phyloP scores from a whole-genome alignment of 805 yeast genomes.

The Ogataea paraovalis region DNA sequence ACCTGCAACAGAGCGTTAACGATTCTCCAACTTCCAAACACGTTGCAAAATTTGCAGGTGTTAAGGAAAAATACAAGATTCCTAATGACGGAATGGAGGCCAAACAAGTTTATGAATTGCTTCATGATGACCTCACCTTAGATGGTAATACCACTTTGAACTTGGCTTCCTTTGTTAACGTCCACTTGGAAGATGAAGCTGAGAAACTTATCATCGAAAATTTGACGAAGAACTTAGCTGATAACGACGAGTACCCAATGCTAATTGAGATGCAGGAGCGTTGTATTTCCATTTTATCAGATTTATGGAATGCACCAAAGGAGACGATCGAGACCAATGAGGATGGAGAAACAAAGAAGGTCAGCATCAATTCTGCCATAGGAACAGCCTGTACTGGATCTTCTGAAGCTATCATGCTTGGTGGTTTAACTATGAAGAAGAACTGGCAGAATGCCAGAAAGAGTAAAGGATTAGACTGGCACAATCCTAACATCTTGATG shows the following conservation, averaged over 20 bases:
- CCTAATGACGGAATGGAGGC: constrained; percentile 54
- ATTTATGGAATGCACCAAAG: constrained; percentile 75
- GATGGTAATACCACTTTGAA: constrained; percentile 85
- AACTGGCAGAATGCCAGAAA: constrained; percentile 72
- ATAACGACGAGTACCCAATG: constrained; percentile 90
- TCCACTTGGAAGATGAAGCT: constrained; percentile 54
- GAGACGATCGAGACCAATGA: not conserved
- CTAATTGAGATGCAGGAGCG: constrained; percentile 74
- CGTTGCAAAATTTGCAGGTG: constrained; percentile 32
- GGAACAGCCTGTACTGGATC: constrained; percentile 96
- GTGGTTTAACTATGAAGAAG: constrained; percentile 89
- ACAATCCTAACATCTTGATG: constrained; percentile 82
- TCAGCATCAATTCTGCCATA: constrained; percentile 39
- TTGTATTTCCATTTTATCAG: constrained; percentile 74
- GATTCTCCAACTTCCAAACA: constrained; percentile 13
- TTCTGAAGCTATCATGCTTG: constrained; percentile 89
- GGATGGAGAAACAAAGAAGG: constrained; percentile 1
- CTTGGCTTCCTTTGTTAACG: constrained; percentile 86
- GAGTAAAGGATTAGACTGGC: constrained; percentile 54
- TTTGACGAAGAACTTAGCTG: constrained; percentile 83
- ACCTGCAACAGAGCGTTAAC: constrained; percentile 8
- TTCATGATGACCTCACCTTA: constrained; percentile 69
- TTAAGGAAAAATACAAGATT: constrained; percentile 51
- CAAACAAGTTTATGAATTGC: constrained; percentile 52
- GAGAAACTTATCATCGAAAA: constrained; percentile 60